Percentiles rank a stretch among this genome's conserved stretches.
Evolutionary conservation across 1,284 basidiomycete genomes (phyloP).

Genomic region (Fomitopsis schrenkii): DNA sequence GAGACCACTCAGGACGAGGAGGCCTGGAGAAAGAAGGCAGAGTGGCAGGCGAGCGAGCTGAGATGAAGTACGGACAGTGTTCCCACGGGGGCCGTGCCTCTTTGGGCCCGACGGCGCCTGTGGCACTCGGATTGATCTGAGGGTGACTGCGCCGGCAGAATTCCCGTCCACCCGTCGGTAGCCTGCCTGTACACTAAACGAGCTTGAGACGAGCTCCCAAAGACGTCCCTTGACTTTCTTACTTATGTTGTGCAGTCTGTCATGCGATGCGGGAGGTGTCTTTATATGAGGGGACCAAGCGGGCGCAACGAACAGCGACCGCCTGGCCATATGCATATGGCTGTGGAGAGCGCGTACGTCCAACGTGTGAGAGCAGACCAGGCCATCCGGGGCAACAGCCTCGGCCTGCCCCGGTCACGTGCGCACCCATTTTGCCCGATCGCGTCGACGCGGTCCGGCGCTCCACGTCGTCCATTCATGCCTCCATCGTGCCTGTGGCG

Average conservation of each 20-base stretch:
- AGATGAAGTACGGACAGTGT: constrained; percentile 1
- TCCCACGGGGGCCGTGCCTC: constrained; percentile 10
- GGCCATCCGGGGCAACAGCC: neutral
- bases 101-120: neutral
- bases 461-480: neutral
- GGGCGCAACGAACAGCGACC: neutral
- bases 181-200: neutral
- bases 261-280: neutral
- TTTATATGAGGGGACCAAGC: neutral
- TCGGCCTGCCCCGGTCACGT: neutral
- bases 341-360: neutral
- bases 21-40: constrained; percentile 1
- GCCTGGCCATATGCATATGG: neutral
- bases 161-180: neutral
- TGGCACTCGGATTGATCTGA: neutral
- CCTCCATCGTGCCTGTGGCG: neutral
- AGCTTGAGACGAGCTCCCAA: neutral
- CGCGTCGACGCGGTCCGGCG: neutral
- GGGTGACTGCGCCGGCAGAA: constrained; percentile 7
- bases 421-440: neutral
- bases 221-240: neutral
- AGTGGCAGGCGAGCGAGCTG: neutral
- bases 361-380: neutral
- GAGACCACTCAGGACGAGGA: constrained; percentile 1
- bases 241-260: neutral